phyloP scores from a whole-genome alignment of 2,329 filamentous ascomycete genomes.

The Thermomyces lanuginosus region DNA sequence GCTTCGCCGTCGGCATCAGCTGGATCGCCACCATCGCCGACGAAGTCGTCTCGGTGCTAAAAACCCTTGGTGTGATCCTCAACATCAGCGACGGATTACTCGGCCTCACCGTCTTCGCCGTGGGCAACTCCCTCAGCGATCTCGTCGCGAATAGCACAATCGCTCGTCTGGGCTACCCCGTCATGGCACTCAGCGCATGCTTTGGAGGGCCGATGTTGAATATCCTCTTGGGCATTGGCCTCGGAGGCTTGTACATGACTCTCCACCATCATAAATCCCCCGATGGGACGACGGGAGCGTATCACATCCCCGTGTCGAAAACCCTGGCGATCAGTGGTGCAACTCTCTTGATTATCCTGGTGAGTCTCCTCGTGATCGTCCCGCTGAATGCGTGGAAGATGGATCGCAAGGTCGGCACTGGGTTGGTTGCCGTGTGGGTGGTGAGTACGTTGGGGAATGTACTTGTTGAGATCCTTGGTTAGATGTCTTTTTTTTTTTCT shows the following conservation, averaged over 20 bases:
- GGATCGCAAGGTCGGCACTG: constrained; percentile 65
- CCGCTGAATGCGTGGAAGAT: constrained; percentile 77
- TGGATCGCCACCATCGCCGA: constrained; percentile 96
- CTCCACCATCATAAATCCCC: constrained; percentile 32
- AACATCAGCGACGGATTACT: constrained; percentile 90
- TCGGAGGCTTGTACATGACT: constrained; percentile 79
- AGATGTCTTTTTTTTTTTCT: not conserved
- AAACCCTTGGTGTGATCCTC: constrained; percentile 79
- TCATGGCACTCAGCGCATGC: constrained; percentile 89
- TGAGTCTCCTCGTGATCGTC: constrained; percentile 62
- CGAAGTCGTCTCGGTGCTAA: constrained; percentile 88
- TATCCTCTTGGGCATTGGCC: constrained; percentile 84
- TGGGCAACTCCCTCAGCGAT: constrained; percentile 88
- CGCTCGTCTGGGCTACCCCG: constrained; percentile 78
- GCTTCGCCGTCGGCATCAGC: constrained; percentile 78
- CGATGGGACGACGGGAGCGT: constrained; percentile 35
- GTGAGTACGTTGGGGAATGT: constrained; percentile 70
- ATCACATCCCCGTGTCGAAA: constrained; percentile 67
- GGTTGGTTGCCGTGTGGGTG: constrained; percentile 63
- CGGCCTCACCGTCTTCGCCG: constrained; percentile 87
- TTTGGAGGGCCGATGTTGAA: constrained; percentile 99
- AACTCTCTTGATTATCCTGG: constrained; percentile 65
- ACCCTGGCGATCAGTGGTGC: constrained; percentile 72
- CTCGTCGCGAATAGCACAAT: constrained; percentile 90
- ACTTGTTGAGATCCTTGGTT: constrained; percentile 46